Evolutionary conservation across 805 yeast species (phyloP).

Genomic region (Kodamaea kakaduensis): DNA sequence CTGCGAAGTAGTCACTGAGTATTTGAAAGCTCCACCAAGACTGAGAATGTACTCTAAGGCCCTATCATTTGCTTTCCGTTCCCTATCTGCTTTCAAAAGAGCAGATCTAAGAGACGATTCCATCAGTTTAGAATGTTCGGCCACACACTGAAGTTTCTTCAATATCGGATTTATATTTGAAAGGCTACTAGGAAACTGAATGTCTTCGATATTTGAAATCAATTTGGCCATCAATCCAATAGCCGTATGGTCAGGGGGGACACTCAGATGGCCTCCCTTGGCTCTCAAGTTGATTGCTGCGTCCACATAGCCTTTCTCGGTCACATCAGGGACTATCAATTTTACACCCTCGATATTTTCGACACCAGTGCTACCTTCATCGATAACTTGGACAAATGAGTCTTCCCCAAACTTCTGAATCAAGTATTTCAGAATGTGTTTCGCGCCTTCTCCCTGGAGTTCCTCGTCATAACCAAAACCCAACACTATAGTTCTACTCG

Average conservation of each 20-base stretch:
- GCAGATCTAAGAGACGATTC: slow-evolving; percentile 29
- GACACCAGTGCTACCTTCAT: slow-evolving; percentile 34
- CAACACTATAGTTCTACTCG: slow-evolving; percentile 42
- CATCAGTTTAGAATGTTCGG: slow-evolving; percentile 38
- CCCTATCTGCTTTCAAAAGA: slow-evolving; percentile 36
- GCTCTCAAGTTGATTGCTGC: slow-evolving; percentile 38
- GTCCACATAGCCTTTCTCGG: slow-evolving; percentile 47
- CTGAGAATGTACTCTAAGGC: slow-evolving; percentile 31
- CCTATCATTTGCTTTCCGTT: slow-evolving; percentile 32
- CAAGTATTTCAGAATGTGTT: slow-evolving; percentile 32
- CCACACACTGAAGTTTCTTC: slow-evolving; percentile 42
- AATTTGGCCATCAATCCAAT: slow-evolving; percentile 46
- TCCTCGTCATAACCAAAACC: slow-evolving; percentile 53
- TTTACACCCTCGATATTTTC: slow-evolving; percentile 29
- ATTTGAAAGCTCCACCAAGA: slow-evolving; percentile 23
- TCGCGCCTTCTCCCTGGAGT: slow-evolving; percentile 39
- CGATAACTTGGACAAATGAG: slow-evolving; percentile 42
- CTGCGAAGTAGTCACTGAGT: slow-evolving; percentile 44
- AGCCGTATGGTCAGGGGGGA: slow-evolving; percentile 47
- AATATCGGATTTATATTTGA: slow-evolving; percentile 43
- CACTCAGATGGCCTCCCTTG: slow-evolving; percentile 50
- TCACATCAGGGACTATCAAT: slow-evolving; percentile 44
- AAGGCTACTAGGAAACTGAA: slow-evolving; percentile 34
- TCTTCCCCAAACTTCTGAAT: slow-evolving; percentile 37
- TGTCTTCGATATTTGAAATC: slow-evolving; percentile 35